Base-by-base conservation (phyloP, 2,329 filamentous ascomycete genomes). In the Aciculosporium take region DNA sequence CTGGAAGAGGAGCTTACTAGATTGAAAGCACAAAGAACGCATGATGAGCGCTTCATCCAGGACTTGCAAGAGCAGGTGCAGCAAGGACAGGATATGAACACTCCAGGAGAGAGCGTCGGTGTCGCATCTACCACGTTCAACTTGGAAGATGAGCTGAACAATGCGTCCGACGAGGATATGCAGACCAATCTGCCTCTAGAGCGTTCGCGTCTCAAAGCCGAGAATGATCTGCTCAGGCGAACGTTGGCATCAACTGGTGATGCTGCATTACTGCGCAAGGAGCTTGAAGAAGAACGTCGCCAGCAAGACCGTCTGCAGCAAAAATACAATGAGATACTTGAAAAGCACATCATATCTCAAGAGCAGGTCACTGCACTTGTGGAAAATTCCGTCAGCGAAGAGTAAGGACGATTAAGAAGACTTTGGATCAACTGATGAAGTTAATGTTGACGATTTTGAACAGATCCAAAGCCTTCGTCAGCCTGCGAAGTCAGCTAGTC, bases 111-210 rank as follows among this genome's bases (percentile, higher is more conserved):
- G 31, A 41, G 34, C 13, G 27, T 51, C 18, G 48, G 48, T 6
- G 45, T 35, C 23, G 41, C 42, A 7, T 40, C 52, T 21, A 44
- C 48, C 7, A 35, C 49, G 31, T 61, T 69, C 31, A 74, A 61
- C 45, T 67, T 81, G 7, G 75, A 78, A 55, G 71, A 79, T 45
- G 76, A 81, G 54, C 64, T 81, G 4, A 69, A 73, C 39, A 65
- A 64, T 43, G 67, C 69, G 20, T 54, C 55, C 31, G 61, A 63
- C 44, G 60, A 64, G 5, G 57, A 58, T 29, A 51, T 47, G 10
- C 56, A 60, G 10, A 53, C 58, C 9, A 64, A 63, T 40, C 58
- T 72, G 37, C 63, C 65, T 9, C 56, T 75, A 15, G 71, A 76
- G 51, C 54, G 76, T 18, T 72, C 72, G 24, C 68, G 76, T 27